phyloP scores from a whole-genome alignment of 257 asterid species.

The Orobanche coerulescens region DNA sequence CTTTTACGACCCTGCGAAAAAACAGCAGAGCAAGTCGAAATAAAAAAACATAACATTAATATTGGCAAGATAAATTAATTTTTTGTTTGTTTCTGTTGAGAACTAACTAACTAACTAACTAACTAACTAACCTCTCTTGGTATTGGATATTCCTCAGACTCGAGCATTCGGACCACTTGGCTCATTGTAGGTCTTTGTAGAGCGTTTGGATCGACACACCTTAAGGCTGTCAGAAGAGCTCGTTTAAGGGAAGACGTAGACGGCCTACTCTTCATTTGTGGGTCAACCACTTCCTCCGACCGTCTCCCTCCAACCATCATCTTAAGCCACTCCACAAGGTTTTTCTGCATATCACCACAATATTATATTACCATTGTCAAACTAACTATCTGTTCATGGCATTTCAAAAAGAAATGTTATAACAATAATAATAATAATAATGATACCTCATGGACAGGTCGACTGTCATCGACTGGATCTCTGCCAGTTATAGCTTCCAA shows the following conservation, averaged over 20 bases:
- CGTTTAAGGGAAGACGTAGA: conserved; percentile 62
- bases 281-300: conserved; percentile 66
- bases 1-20: conserved; percentile 42
- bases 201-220: conserved; percentile 78
- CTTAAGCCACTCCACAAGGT: conserved; percentile 85
- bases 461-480: conserved; percentile 75
- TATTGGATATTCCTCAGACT: conserved; percentile 70
- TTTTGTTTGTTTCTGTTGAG: background rate
- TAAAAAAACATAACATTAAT: background rate
- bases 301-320: conserved; percentile 72
- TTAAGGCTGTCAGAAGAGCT: conserved; percentile 58
- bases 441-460: conserved; percentile 55
- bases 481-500: conserved; percentile 78
- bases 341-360: conserved; percentile 39
- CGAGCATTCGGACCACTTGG: conserved; percentile 84
- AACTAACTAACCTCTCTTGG: conserved; percentile 45
- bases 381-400: background rate
- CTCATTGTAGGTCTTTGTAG: conserved; percentile 79
- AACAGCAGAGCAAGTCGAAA: too few relatives aligned
- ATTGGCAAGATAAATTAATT: background rate
- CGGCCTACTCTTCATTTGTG: conserved; percentile 51
- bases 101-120: background rate
- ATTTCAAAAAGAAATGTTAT: background rate
- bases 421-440: background rate
- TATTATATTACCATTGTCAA: background rate